Conservation (phyloP, 129 eudicot species). For the Rutidosis leptorrhynchoides region DNA sequence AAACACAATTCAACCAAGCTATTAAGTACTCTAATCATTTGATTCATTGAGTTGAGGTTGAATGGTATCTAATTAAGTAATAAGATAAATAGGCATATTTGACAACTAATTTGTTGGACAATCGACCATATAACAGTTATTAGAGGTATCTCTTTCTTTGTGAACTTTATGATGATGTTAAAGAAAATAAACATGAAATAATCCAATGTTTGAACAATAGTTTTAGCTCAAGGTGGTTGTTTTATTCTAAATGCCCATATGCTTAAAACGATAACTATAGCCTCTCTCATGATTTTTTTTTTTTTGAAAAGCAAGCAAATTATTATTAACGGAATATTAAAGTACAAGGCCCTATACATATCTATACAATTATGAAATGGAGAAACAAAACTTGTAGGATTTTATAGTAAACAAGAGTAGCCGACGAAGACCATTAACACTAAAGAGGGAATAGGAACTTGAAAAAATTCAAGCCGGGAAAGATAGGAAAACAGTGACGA, state of each 20-base stretch:
- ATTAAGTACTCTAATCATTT: neutral
- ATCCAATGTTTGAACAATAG: conserved; percentile 3
- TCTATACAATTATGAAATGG: too few species aligned
- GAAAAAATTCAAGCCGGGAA: too few species aligned
- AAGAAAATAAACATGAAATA: conserved; percentile 7
- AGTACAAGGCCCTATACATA: too few species aligned
- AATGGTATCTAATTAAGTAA: conserved; percentile 34
- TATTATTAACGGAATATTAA: too few species aligned
- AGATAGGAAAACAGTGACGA: too few species aligned
- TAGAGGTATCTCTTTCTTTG: conserved; percentile 11
- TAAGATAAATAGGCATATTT: conserved; percentile 22
- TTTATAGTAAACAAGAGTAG: too few species aligned
- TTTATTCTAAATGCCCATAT: neutral
- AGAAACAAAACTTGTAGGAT: too few species aligned
- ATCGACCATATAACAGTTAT: conserved; percentile 17
- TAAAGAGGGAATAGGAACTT: too few species aligned
- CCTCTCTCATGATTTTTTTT: neutral
- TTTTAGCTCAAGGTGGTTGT: neutral
- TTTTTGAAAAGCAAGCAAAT: too few species aligned
- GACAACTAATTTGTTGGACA: conserved; percentile 26
- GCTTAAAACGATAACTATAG: neutral
- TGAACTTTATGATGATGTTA: conserved; percentile 14
- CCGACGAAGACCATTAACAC: too few species aligned
- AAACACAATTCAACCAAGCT: conserved; percentile 25
- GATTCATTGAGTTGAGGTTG: conserved; percentile 25